Conservation (phyloP, 495 filamentous ascomycete genomes). For the Tirmania nivea region DNA sequence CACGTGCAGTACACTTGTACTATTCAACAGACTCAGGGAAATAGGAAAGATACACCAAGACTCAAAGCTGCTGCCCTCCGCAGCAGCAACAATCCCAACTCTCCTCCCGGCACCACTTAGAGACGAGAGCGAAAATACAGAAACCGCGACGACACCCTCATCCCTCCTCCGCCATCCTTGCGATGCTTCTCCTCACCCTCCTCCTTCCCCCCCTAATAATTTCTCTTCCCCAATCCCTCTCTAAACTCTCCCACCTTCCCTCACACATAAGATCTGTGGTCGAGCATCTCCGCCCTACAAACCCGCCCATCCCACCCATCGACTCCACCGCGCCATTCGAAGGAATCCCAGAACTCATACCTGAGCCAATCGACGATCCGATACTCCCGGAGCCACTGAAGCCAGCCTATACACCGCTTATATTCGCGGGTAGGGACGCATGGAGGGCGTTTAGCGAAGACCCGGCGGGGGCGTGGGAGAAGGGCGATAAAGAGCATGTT, state of each 20-base stretch:
- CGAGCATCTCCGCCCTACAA: not conserved
- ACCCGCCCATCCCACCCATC: not conserved
- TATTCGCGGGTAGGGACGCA: not conserved
- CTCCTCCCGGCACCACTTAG: constrained; percentile 10
- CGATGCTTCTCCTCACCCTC: not conserved
- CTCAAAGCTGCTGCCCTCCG: constrained; percentile 8
- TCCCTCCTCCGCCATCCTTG: constrained; percentile 1
- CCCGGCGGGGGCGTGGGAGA: not conserved
- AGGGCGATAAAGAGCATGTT: no score
- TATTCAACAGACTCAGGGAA: no score
- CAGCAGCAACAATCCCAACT: constrained; percentile 4
- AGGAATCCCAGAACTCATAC: not conserved
- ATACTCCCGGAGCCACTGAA: not conserved
- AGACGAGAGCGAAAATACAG: constrained; percentile 7
- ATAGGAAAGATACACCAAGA: no score
- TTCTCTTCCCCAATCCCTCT: constrained; percentile 1
- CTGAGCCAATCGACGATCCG: not conserved
- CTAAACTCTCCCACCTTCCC: not conserved
- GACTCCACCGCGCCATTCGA: not conserved
- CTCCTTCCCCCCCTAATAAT: not conserved
- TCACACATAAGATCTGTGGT: not conserved
- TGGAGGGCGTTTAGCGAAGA: not conserved
- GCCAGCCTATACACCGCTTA: not conserved
- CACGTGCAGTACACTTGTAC: no score
- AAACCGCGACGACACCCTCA: constrained; percentile 2